Percentiles rank a stretch among this genome's conserved stretches.
phyloP scores from a whole-genome alignment of 164 flowering plant species.

The Platanus orientalis region DNA sequence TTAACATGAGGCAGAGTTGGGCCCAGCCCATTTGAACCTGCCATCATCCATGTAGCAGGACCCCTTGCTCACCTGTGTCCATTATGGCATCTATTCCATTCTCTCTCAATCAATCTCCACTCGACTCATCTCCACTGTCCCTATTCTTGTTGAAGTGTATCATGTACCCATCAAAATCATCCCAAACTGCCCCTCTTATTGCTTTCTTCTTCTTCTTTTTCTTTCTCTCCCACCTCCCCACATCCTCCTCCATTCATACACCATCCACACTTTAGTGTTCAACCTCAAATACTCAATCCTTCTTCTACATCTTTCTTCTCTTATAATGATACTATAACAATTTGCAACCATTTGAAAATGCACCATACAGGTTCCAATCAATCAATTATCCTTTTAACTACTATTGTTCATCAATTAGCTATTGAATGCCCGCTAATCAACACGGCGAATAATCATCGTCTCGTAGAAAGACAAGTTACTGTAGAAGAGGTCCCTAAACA shows the following conservation, averaged over 20 bases:
- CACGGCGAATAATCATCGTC: conserved; percentile 17
- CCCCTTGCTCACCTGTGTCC: neutral
- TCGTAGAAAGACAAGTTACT: conserved; percentile 3
- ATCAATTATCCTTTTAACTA: conserved; percentile 4
- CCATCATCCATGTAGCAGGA: conserved; percentile 17
- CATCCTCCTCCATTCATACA: neutral
- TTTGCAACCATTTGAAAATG: neutral
- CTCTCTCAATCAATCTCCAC: conserved; percentile 1
- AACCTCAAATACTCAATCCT: neutral
- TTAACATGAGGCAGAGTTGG: conserved; percentile 1
- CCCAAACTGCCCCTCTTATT: neutral
- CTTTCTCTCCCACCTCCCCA: neutral
- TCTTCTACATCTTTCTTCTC: neutral
- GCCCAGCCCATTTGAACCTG: conserved; percentile 6
- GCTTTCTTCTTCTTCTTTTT: neutral
- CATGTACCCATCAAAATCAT: neutral
- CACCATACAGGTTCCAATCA: neutral
- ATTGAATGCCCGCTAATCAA: neutral
- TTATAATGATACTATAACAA: neutral
- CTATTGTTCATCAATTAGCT: conserved; percentile 10
- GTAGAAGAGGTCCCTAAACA: too few species aligned
- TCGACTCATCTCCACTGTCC: neutral
- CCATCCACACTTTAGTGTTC: too few species aligned
- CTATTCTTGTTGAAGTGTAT: neutral
- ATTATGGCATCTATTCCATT: conserved; percentile 4